A percentile compares a stretch with the other conserved stretches of the same genome.
phyloP scores from a whole-genome alignment of 768 basidiomycete genomes.

The Boletus subparvulus region DNA sequence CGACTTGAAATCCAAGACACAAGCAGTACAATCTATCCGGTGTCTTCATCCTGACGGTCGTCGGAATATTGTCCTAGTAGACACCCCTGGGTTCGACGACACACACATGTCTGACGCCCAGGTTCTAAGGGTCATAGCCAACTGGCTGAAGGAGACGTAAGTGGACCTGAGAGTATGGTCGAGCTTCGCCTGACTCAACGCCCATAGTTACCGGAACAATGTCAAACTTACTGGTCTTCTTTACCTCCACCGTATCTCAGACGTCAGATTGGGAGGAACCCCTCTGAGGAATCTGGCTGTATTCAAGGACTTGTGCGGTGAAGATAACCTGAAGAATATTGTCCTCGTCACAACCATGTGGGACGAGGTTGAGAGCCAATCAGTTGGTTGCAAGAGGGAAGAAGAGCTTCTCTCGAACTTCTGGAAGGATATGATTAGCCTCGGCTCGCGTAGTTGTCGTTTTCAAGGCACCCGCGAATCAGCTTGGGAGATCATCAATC shows the following conservation, averaged over 20 bases:
- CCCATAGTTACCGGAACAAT: conserved; percentile 6
- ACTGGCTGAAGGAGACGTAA: conserved; percentile 19
- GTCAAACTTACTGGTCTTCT: conserved; percentile 12
- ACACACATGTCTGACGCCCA: conserved; percentile 7
- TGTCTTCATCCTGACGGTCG: conserved; percentile 17
- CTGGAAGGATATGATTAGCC: conserved; percentile 15
- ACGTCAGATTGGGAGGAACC: conserved; percentile 10
- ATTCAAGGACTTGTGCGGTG: conserved; percentile 13
- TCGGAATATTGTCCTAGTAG: conserved; percentile 14
- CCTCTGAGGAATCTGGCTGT: conserved; percentile 9
- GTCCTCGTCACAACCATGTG: conserved; percentile 23
- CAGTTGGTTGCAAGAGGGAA: conserved; percentile 10
- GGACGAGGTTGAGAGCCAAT: conserved; percentile 7
- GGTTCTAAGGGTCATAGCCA: conserved; percentile 12
- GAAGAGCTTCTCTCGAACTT: conserved; percentile 8
- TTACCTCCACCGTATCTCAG: conserved; percentile 16
- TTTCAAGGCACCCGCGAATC: conserved; percentile 10
- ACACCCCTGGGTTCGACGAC: conserved; percentile 21
- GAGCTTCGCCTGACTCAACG: neutral
- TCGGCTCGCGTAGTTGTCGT: conserved; percentile 12
- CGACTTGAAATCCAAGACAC: conserved; percentile 10
- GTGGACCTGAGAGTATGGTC: neutral
- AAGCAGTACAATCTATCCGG: neutral
- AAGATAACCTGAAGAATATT: conserved; percentile 10
- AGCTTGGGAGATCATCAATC: conserved; percentile 12